Evolutionary conservation across 768 basidiomycete species (phyloP).

Genomic region (Clavulina sp.): DNA sequence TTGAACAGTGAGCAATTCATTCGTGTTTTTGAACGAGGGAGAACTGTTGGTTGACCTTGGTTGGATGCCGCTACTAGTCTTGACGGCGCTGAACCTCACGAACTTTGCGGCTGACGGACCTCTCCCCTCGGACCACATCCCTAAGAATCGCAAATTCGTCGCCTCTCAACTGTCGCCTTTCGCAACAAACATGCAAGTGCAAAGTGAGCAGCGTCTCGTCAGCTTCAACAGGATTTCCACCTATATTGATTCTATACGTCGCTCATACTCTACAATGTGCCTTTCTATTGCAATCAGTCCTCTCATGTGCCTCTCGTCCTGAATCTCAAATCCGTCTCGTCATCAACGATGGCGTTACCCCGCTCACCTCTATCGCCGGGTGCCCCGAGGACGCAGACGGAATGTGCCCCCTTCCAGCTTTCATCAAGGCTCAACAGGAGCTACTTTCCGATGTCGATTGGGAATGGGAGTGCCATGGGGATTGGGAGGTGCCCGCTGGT

Average conservation of each 20-base stretch:
- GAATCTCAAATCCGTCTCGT: constrained; percentile 16
- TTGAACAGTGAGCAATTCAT: constrained; percentile 41
- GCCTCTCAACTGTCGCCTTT: constrained; percentile 23
- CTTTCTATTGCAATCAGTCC: constrained; percentile 12
- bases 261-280: not conserved
- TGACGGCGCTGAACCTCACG: constrained; percentile 73
- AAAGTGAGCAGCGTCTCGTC: constrained; percentile 32
- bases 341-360: constrained; percentile 24
- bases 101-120: constrained; percentile 57
- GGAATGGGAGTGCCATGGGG: constrained; percentile 27
- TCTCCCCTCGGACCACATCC: constrained; percentile 57
- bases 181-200: constrained; percentile 41
- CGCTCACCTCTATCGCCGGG: constrained; percentile 18
- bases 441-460: constrained; percentile 20
- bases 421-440: constrained; percentile 17
- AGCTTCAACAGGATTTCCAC: constrained; percentile 3
- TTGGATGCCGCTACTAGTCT: constrained; percentile 26
- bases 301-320: constrained; percentile 17
- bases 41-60: not conserved
- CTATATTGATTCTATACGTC: not conserved
- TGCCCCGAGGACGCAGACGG: constrained; percentile 20
- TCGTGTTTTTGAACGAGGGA: too few relatives aligned
- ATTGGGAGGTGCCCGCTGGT: constrained; percentile 57
- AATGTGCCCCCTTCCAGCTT: constrained; percentile 20
- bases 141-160: constrained; percentile 22